Base-by-base conservation (phyloP, 2,329 filamentous ascomycete genomes). In the Passalora sequoiae region DNA sequence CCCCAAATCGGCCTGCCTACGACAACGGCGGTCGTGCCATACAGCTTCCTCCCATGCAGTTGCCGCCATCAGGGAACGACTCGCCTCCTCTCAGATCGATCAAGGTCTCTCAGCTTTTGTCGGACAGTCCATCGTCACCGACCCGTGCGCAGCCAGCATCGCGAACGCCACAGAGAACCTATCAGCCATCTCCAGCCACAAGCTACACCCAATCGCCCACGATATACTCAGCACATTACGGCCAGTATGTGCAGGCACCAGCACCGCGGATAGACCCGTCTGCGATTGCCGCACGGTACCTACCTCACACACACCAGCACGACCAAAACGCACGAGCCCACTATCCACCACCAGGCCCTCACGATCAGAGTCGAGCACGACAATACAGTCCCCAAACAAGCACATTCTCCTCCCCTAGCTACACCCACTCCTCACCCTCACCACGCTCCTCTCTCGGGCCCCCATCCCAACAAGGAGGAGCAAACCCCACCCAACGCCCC, bases 31-130 rank as follows among this genome's bases (percentile, higher is more conserved):
- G 40, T 24, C 49, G 50, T 29, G 49, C 56, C 4, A 50, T 58
- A 27, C 56, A 59, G 38, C 50, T 61, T 22, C 66, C 67, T 37
- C 65, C 66, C 27, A 60, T 67, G 42, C 66, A 64, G 36, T 55
- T 69, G 17, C 61, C 65, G 38, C 64, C 63, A 16, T 64, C 63
- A 21, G 60, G 60, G 39, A 57, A 60, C 45, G 19, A 20, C 17
- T 49, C 45, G 10, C 43, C 47, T 13, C 19, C 50, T 19, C 43
- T 41, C 36, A 33, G 52, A 32, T 48, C 52, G 8, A 54, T 58
- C 33, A 47, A 54, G 12, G 55, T 58, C 6, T 28, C 52, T 24
- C 41, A 55, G 47, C 60, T 65, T 7, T 47, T 54, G 10, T 51
- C 54, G n/a, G 31, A 51, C 17, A 42, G 47, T 27, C 51, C 51